Evolutionary conservation across 2,329 filamentous ascomycete genomes (phyloP).

Genomic region (Elsinoe necatrix): DNA sequence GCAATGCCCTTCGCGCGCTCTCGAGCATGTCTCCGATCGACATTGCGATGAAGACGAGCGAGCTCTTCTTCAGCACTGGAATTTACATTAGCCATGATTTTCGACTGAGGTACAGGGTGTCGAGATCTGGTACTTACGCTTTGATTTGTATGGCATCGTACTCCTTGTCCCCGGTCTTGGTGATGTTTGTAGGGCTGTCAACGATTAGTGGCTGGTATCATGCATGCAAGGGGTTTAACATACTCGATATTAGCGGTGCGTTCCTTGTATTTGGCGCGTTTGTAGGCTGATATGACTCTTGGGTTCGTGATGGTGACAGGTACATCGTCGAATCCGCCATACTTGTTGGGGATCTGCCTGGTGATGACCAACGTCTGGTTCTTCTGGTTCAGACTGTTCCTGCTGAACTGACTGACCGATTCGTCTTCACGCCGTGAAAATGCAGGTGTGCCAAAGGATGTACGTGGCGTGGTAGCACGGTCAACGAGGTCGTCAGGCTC

Average conservation of each 20-base stretch:
- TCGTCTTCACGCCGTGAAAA: conserved; percentile 63
- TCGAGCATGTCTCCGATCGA: conserved; percentile 77
- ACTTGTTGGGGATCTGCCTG: conserved; percentile 55
- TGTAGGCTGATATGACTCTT: conserved; percentile 81
- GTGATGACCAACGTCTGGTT: conserved; percentile 66
- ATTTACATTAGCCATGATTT: conserved; percentile 21
- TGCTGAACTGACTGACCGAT: conserved; percentile 48
- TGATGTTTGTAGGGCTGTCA: conserved; percentile 49
- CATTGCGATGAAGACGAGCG: conserved; percentile 79
- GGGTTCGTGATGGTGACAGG: conserved; percentile 47
- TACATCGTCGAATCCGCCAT: conserved; percentile 36
- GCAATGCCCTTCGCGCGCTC: conserved; percentile 69
- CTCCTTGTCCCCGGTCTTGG: conserved; percentile 59
- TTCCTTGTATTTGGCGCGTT: conserved; percentile 63
- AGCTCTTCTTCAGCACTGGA: conserved; percentile 63
- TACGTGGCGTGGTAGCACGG: conserved; percentile 54
- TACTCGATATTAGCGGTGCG: conserved; percentile 67
- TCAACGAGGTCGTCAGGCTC: conserved; percentile 38
- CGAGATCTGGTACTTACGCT: conserved; percentile 35
- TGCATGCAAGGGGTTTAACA: conserved; percentile 28
- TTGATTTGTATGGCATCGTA: conserved; percentile 54
- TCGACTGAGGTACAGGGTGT: not conserved
- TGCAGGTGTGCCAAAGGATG: conserved; percentile 53
- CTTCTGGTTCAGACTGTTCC: conserved; percentile 44
- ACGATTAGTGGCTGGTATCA: conserved; percentile 21